Base-by-base conservation (phyloP, 1,139 yeast genomes). In the Geotrichum phurueaensis region DNA sequence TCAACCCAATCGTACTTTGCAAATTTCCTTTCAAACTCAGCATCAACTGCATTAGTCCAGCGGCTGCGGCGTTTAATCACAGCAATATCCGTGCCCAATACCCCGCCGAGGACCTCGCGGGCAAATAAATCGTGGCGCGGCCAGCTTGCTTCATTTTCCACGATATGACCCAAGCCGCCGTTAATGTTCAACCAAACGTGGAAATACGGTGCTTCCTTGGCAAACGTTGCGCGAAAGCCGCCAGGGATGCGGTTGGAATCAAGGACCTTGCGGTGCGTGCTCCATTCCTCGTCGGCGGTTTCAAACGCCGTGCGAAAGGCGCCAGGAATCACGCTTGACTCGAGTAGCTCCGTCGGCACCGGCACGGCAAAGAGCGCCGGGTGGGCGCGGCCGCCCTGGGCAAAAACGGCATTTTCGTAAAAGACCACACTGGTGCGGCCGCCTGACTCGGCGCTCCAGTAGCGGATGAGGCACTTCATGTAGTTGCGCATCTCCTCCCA, bases 101-200 rank as follows among this genome's bases (percentile, higher is more conserved):
- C 66, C 3, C 81, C 81, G 12, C 81, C 83, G 48, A 81, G 68
- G 7, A 80, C 75, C 53, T 76, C 74, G 45, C 83, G 68, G 3
- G 79, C 81, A 68, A 81, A 79, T 51, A 73, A 61, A 62, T 79
- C 84, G 5, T 76, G 79, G 48, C 67, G 66, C 0, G 84, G 83
- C 84, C 84, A 81, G 10, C 60, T 23, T 25, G 65, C 57, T 0
- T 66, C 58, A 59, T 78, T 74, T 61, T 80, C 83, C 6, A 81
- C 74, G n/a, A 81, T 78, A 67, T 80, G 84, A 1, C 82, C 84
- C 53, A 78, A 60, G 0, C 84, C 84, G 12, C 83, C 83, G 39
- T 77, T 74, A 12, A 77, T 60, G 33, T 70, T 71, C 60, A 79
- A 70, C 84, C 84, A 81, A 4, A 78, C 80, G 65, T 81, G 84